Evolutionary conservation across 331 rosid species (phyloP).

Genomic region (Malus hybrid): DNA sequence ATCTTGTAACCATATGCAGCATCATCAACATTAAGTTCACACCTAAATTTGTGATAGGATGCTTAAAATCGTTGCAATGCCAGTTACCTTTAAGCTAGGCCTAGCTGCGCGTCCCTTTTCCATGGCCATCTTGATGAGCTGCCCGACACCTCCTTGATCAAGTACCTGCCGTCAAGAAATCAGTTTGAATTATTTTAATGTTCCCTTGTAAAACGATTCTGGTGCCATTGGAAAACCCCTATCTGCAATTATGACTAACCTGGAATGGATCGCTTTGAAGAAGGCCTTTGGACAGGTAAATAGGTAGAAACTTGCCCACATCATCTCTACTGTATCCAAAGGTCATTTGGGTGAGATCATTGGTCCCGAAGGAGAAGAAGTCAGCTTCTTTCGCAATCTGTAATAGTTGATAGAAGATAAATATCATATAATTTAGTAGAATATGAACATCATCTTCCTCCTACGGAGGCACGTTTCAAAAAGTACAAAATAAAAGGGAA

Average conservation of each 20-base stretch:
- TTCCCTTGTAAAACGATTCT: too few species aligned
- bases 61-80: too few species aligned
- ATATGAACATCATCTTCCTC: too few species aligned
- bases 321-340: conserved; percentile 96
- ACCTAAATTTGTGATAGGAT: too few species aligned
- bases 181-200: too few species aligned
- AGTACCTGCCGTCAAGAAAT: conserved; percentile 45
- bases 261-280: conserved; percentile 86
- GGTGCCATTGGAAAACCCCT: too few species aligned
- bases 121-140: conserved; percentile 74
- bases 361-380: conserved; percentile 97
- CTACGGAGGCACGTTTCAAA: too few species aligned
- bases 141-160: conserved; percentile 94
- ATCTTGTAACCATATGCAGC: too few species aligned
- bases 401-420: not conserved
- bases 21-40: too few species aligned
- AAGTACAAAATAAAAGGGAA: too few species aligned
- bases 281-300: conserved; percentile 65
- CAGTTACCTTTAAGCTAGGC: conserved; percentile 52
- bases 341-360: conserved; percentile 98
- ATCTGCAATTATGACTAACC: conserved; percentile 31
- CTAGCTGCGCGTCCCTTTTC: conserved; percentile 82
- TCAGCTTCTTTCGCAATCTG: conserved; percentile 94
- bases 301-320: conserved; percentile 85
- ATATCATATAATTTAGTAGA: too few species aligned